Evolutionary conservation across 2,329 filamentous ascomycete genomes (phyloP).

Genomic region (Alternaria postmessia): DNA sequence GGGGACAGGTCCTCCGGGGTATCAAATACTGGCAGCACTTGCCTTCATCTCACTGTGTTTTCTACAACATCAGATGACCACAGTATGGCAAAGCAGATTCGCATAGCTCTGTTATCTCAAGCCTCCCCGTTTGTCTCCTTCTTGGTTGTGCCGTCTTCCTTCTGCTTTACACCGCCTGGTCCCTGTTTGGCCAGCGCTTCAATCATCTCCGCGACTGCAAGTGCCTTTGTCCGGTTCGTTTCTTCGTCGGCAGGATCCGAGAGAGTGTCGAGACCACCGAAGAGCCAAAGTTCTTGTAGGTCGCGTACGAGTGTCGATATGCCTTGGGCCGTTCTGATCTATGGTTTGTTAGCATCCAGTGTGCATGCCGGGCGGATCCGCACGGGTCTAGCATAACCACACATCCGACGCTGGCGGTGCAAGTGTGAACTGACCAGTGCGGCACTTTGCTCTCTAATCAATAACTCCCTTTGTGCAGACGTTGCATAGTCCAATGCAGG

Average conservation of each 20-base stretch:
- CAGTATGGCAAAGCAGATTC: too few relatives aligned
- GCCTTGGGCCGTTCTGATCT: constrained; percentile 69
- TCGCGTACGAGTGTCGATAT: constrained; percentile 67
- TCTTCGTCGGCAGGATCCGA: constrained; percentile 39
- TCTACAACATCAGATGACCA: neutral
- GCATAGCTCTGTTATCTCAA: neutral
- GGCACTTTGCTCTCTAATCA: constrained; percentile 66
- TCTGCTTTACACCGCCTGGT: constrained; percentile 9
- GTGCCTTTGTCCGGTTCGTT: constrained; percentile 26
- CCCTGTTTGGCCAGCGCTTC: constrained; percentile 31
- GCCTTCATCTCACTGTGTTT: neutral
- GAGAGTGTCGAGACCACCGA: constrained; percentile 69
- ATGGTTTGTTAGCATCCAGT: neutral
- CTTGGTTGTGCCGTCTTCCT: neutral
- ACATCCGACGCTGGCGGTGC: neutral
- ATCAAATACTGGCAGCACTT: neutral
- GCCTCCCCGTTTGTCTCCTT: constrained; percentile 3
- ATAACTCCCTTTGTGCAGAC: constrained; percentile 65
- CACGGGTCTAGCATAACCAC: neutral
- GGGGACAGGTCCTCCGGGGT: neutral
- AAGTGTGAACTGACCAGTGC: constrained; percentile 57
- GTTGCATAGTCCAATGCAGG: constrained; percentile 60
- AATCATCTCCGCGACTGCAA: constrained; percentile 32
- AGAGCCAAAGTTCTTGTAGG: constrained; percentile 73
- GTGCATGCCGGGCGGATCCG: neutral